phyloP scores from a whole-genome alignment of 108 stramenopile genomes.

The Skeletonema tropicum region DNA sequence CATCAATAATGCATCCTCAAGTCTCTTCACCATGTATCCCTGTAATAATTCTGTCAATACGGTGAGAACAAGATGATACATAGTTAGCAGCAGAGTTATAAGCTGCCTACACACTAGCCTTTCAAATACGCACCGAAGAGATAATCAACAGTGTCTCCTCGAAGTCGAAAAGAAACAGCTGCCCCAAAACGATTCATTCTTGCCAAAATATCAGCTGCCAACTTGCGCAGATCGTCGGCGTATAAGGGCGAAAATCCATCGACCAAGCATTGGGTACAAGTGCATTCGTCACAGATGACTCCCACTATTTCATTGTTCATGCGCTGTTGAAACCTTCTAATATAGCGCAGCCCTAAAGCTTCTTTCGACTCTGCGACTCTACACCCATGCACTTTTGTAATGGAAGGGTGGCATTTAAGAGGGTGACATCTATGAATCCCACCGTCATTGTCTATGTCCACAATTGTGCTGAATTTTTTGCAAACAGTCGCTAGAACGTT shows the following conservation, averaged over 20 bases:
- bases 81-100: neutral
- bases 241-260: neutral
- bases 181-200: neutral
- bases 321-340: too few relatives aligned
- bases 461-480: too few relatives aligned
- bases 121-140: neutral
- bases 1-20: neutral
- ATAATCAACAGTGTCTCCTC: neutral
- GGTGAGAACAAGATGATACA: neutral
- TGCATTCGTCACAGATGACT: neutral
- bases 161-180: neutral
- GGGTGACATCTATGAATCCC: too few relatives aligned
- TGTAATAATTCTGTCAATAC: neutral
- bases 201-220: neutral
- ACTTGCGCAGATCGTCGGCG: neutral
- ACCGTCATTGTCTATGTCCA: too few relatives aligned
- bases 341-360: too few relatives aligned
- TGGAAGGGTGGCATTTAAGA: too few relatives aligned
- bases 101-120: neutral
- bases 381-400: too few relatives aligned
- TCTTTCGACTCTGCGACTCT: too few relatives aligned
- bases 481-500: too few relatives aligned
- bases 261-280: too few relatives aligned
- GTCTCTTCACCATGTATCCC: constrained; percentile 2
- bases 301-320: neutral